A percentile compares a stretch with the other conserved stretches of the same genome.
These are phyloP conservation scores for Penicillium lagena DNA, from an alignment of 495 filamentous ascomycete species.

Conservation along the genomic window DNA sequence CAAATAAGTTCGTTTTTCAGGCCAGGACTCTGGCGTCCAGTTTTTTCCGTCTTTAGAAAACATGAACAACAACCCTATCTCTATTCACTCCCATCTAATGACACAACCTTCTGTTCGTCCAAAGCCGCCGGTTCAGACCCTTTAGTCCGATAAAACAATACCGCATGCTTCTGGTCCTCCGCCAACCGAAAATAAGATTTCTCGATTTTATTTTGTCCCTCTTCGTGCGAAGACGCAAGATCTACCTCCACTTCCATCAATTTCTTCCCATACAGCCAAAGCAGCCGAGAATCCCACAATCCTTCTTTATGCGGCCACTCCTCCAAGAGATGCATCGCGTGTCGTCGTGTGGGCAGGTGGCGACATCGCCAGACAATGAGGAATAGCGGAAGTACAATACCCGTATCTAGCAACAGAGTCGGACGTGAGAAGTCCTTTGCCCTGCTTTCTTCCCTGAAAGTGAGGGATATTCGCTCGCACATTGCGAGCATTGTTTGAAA, in stretches of 20 bases:
- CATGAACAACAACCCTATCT: too few species aligned
- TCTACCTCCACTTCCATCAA: slow-evolving; percentile 5
- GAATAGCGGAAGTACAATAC: slow-evolving; percentile 34
- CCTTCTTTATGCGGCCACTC: slow-evolving; percentile 39
- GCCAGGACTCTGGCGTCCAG: too few species aligned
- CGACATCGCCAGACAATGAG: slow-evolving; percentile 42
- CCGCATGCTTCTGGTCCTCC: slow-evolving; percentile 4
- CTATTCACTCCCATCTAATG: not conserved
- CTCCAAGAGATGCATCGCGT: slow-evolving; percentile 31
- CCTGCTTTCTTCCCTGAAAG: not conserved
- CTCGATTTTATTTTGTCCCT: too few species aligned
- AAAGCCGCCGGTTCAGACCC: not conserved
- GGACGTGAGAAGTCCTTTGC: not conserved
- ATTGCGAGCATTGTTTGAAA: slow-evolving; percentile 1
- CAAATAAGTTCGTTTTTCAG: too few species aligned
- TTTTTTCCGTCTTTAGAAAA: too few species aligned
- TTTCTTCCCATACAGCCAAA: slow-evolving; percentile 6
- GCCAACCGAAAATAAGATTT: not conserved
- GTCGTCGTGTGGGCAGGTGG: slow-evolving; percentile 23
- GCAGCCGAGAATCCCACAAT: slow-evolving; percentile 29
- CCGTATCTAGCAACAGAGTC: slow-evolving; percentile 10
- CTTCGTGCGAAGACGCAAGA: not conserved
- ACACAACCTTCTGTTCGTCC: not conserved
- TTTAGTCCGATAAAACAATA: slow-evolving; percentile 3
- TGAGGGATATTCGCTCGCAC: slow-evolving; percentile 2